These are phyloP conservation scores for Pseudofabraea citricarpa DNA, from an alignment of 2,329 filamentous ascomycete species.

Conservation along the genomic window DNA sequence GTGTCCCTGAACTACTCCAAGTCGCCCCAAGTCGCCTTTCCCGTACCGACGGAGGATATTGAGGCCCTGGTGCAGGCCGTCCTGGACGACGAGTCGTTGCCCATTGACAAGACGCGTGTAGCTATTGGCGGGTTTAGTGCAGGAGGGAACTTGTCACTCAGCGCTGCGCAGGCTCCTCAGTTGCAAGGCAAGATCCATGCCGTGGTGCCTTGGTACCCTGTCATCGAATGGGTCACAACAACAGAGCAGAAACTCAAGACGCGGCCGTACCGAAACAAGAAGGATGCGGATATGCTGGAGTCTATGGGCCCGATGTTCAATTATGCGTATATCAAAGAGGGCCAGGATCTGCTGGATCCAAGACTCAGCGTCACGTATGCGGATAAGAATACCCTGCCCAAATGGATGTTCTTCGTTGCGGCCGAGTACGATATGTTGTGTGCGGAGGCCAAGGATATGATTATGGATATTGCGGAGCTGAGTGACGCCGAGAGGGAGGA, in stretches of 20 bases:
- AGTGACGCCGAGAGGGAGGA: slow-evolving; percentile 1
- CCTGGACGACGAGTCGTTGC: slow-evolving; percentile 38
- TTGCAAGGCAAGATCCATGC: slow-evolving; percentile 30
- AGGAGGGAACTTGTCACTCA: slow-evolving; percentile 43
- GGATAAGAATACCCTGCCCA: slow-evolving; percentile 14
- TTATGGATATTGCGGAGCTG: slow-evolving; percentile 4
- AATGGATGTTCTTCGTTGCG: slow-evolving; percentile 17
- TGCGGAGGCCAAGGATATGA: slow-evolving; percentile 5
- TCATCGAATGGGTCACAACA: slow-evolving; percentile 34
- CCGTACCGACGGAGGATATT: slow-evolving; percentile 38
- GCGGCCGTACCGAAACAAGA: slow-evolving; percentile 27
- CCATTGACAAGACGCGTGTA: slow-evolving; percentile 37
- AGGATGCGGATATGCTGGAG: slow-evolving; percentile 11
- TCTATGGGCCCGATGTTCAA: slow-evolving; percentile 7
- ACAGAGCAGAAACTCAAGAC: slow-evolving; percentile 23
- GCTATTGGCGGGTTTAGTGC: slow-evolving; percentile 45
- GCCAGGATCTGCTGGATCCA: slow-evolving; percentile 15
- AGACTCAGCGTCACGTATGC: slow-evolving; percentile 15
- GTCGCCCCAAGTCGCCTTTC: slow-evolving; percentile 40
- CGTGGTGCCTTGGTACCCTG: slow-evolving; percentile 39
- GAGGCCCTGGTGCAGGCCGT: slow-evolving; percentile 37
- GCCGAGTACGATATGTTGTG: slow-evolving; percentile 19
- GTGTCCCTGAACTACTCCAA: slow-evolving; percentile 45
- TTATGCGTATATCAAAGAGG: slow-evolving; percentile 14
- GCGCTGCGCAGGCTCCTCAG: slow-evolving; percentile 33